phyloP scores from a whole-genome alignment of 192 early-diverging fungal species.

The Irineochytrium annulatum region DNA sequence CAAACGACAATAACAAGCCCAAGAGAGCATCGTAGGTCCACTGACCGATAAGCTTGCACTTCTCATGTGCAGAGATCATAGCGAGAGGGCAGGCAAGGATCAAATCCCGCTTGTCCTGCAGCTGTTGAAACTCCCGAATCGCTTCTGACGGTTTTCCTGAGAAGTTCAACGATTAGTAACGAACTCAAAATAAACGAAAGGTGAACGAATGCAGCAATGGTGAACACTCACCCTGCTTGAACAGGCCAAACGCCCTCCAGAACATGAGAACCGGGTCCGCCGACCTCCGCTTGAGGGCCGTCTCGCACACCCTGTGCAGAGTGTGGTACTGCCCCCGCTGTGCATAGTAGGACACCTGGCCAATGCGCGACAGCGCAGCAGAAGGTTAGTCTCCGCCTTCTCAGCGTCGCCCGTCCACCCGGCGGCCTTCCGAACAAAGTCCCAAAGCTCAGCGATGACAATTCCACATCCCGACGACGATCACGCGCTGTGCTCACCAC shows the following conservation, averaged over 20 bases:
- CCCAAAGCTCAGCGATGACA: too few species aligned
- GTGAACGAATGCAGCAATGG: background rate
- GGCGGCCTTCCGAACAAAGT: too few species aligned
- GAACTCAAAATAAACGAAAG: background rate
- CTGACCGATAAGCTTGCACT: slow-evolving; percentile 42
- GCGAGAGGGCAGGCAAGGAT: slow-evolving; percentile 34
- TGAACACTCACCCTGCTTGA: slow-evolving; percentile 24
- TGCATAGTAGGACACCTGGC: slow-evolving; percentile 36
- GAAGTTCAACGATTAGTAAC: background rate
- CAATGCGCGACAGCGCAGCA: too few species aligned
- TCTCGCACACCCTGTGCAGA: slow-evolving; percentile 35
- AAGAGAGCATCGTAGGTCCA: background rate
- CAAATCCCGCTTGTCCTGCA: slow-evolving; percentile 51
- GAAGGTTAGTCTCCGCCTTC: too few species aligned
- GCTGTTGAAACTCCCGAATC: slow-evolving; percentile 33
- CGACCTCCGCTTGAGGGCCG: slow-evolving; percentile 26
- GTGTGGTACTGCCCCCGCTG: slow-evolving; percentile 35
- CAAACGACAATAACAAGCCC: background rate
- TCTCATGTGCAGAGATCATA: slow-evolving; percentile 48
- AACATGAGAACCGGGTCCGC: slow-evolving; percentile 44
- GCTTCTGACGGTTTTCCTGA: slow-evolving; percentile 39
- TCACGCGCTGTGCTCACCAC: too few species aligned
- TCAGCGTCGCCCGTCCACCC: too few species aligned
- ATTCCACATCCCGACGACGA: too few species aligned
- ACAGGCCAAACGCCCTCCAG: slow-evolving; percentile 38